Conservation (phyloP, 345 rosid genomes). For the Eucalyptus victrix region DNA sequence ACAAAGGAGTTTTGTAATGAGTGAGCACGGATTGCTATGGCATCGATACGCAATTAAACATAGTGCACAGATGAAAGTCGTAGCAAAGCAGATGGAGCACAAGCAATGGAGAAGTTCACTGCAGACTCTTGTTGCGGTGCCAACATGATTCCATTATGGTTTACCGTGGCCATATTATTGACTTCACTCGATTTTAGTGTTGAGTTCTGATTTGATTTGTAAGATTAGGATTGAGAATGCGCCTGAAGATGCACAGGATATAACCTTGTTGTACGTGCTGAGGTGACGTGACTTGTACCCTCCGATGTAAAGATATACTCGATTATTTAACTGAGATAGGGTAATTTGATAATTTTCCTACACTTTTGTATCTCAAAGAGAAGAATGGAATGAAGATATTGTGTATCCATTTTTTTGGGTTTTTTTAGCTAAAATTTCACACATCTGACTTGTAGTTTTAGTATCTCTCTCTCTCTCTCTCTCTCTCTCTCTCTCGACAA, state of each 20-base stretch:
- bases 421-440: background rate
- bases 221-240: background rate
- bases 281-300: background rate
- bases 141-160: background rate
- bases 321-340: background rate
- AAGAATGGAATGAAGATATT: background rate
- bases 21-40: background rate
- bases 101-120: background rate
- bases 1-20: background rate
- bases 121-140: background rate
- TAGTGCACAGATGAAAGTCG: background rate
- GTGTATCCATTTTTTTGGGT: background rate
- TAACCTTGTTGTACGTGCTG: background rate
- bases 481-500: background rate
- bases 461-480: background rate
- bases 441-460: background rate
- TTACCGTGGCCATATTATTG: background rate
- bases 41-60: background rate
- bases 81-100: background rate
- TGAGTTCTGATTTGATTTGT: background rate
- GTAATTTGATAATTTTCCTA: background rate
- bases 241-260: background rate
- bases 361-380: background rate
- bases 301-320: background rate
- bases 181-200: background rate